Conservation (phyloP, 805 yeast species). For the Ogataea kodamae region DNA sequence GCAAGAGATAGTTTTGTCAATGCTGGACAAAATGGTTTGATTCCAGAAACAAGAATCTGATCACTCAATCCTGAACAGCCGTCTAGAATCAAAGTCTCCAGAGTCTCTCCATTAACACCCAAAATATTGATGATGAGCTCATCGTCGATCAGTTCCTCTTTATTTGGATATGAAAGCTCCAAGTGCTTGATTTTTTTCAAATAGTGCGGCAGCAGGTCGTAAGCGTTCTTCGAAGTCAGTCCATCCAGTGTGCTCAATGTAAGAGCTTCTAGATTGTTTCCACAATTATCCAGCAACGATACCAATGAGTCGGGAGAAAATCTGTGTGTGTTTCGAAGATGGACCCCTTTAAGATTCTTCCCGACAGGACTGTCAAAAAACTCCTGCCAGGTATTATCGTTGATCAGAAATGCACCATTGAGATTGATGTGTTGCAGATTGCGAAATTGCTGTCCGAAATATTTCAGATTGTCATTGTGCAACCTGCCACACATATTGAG, state of each 20-base stretch:
- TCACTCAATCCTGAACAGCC: slow-evolving; percentile 78
- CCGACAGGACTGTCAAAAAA: slow-evolving; percentile 60
- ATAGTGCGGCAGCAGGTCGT: slow-evolving; percentile 63
- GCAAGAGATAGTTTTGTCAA: slow-evolving; percentile 58
- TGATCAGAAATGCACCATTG: slow-evolving; percentile 88
- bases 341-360: slow-evolving; percentile 51
- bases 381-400: slow-evolving; percentile 70
- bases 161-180: slow-evolving; percentile 66
- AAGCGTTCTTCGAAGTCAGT: slow-evolving; percentile 51
- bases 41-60: slow-evolving; percentile 50
- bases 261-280: slow-evolving; percentile 51
- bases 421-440: slow-evolving; percentile 54
- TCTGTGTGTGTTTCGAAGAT: slow-evolving; percentile 78
- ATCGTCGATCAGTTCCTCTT: slow-evolving; percentile 64
- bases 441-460: slow-evolving; percentile 56
- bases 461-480: slow-evolving; percentile 68
- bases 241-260: slow-evolving; percentile 72
- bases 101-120: slow-evolving; percentile 56
- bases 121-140: slow-evolving; percentile 60
- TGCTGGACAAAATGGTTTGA: slow-evolving; percentile 53
- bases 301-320: slow-evolving; percentile 65
- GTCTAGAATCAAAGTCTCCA: slow-evolving; percentile 57
- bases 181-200: slow-evolving; percentile 51
- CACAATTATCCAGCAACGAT: slow-evolving; percentile 58
- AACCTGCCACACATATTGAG: slow-evolving; percentile 92